Base-by-base conservation (phyloP, 306 rosid genomes). In the Echinosophora koreensis region DNA sequence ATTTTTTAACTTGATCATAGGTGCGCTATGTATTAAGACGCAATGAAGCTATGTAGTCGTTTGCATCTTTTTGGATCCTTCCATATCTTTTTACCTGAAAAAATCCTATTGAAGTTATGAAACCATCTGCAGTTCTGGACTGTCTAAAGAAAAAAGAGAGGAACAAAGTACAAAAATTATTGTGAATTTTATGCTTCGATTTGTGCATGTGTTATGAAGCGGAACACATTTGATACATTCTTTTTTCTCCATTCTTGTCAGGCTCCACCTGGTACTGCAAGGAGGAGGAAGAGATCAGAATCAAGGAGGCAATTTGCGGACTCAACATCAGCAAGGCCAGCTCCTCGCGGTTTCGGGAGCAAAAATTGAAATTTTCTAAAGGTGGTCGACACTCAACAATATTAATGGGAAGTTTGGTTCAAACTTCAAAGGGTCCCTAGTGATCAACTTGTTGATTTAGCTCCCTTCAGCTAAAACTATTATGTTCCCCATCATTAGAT, bases 311-410 rank as follows among this genome's bases (percentile, higher is more conserved):
- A 74, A 82, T 86, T 92, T 47, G 86, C 58, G 8, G 89, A 86
- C 72, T 72, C 93, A 0, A 64, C 86, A 76, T 44, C 91, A 49
- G 32, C 83, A 69, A 88, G 96, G 88, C 96, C 97, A 27, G 47
- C 85, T 73, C 96, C 97, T 73, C 91, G 96, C 55, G 99, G 97
- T 61, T 92, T 95, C 52, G 99, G 97, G 82, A 79, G 84, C 82
- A 82, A 90, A 82, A 88, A 82, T 80, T 91, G 84, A 85, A 51
- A 49, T 34, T 65, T n/a, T 70, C 73, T 61, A 28, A 27, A 39
- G 67, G 49, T 56, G 65, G 32, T 69, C 14, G 65, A 75, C 57
- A 47, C 61, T n/a, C 64, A 63, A 69, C 73, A 61, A 14, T 30
- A 60, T 54, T 12, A 39, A 2, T 18, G 70, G 71, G 37, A 61